Evolutionary conservation across 1,139 yeast genomes (phyloP).

Genomic region (Candida freyschussii): DNA sequence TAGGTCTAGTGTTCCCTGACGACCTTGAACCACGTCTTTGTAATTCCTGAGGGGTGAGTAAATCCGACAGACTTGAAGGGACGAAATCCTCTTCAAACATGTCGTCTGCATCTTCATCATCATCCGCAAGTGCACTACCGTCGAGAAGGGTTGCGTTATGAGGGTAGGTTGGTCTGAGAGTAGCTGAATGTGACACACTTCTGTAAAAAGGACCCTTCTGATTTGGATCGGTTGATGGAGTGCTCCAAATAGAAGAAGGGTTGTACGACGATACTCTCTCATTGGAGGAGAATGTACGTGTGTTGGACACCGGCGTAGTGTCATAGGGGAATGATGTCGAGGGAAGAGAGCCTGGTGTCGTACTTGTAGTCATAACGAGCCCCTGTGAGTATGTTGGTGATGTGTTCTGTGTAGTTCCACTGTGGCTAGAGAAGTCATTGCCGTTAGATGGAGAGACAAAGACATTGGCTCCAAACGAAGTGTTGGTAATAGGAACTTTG

Average conservation of each 20-base stretch:
- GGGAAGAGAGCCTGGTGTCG: slow-evolving; percentile 4
- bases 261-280: slow-evolving; percentile 21
- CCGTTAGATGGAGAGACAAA: too few species aligned
- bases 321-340: not conserved
- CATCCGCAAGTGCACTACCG: slow-evolving; percentile 42
- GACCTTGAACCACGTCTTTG: slow-evolving; percentile 60
- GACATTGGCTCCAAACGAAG: too few species aligned
- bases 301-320: slow-evolving; percentile 3
- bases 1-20: slow-evolving; percentile 36
- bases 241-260: slow-evolving; percentile 22
- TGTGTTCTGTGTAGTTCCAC: too few species aligned
- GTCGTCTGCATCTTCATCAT: slow-evolving; percentile 33
- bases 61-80: slow-evolving; percentile 68
- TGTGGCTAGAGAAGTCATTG: too few species aligned
- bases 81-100: slow-evolving; percentile 67
- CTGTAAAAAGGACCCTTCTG: slow-evolving; percentile 10
- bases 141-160: slow-evolving; percentile 9
- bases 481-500: slow-evolving; percentile 1
- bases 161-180: slow-evolving; percentile 12
- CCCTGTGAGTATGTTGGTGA: too few species aligned
- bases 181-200: slow-evolving; percentile 18
- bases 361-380: too few species aligned
- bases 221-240: slow-evolving; percentile 3
- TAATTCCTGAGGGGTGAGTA: slow-evolving; percentile 75
- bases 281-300: slow-evolving; percentile 14